A percentile compares a stretch with the other conserved stretches of the same genome.
phyloP scores from a whole-genome alignment of 75 land plant species.

The Ceratopteris richardii region DNA sequence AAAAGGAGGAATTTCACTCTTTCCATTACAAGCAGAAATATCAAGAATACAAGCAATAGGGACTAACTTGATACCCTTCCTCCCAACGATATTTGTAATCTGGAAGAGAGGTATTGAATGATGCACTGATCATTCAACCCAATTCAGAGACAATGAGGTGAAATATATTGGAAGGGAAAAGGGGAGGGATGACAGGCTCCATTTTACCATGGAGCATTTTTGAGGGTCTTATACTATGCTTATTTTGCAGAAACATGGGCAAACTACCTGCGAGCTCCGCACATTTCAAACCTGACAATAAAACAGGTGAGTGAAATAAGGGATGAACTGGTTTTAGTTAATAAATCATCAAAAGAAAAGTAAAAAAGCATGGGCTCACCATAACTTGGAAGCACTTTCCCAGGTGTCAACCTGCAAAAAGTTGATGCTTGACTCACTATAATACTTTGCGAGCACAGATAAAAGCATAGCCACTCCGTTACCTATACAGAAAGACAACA shows the following conservation, averaged over 20 bases:
- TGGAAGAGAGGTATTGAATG: too few relatives aligned
- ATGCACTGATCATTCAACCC: too few relatives aligned
- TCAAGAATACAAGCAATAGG: too few relatives aligned
- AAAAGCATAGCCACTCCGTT: neutral
- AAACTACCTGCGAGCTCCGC: constrained; percentile 84
- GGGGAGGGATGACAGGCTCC: too few relatives aligned
- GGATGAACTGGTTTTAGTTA: neutral
- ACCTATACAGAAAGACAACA: constrained; percentile 82
- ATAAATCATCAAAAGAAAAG: constrained; percentile 6
- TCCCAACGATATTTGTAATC: too few relatives aligned
- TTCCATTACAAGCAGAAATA: too few relatives aligned
- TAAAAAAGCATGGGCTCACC: constrained; percentile 35
- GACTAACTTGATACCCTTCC: too few relatives aligned
- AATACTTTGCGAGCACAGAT: neutral
- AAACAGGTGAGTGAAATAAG: constrained; percentile 3
- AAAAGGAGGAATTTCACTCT: too few relatives aligned
- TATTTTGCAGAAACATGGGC: neutral
- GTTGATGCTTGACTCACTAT: neutral
- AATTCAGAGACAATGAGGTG: too few relatives aligned
- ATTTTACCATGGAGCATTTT: too few relatives aligned
- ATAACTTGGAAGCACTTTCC: constrained; percentile 72
- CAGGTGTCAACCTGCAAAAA: constrained; percentile 70
- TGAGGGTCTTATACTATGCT: too few relatives aligned
- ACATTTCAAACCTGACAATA: constrained; percentile 73
- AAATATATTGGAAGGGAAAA: too few relatives aligned